phyloP scores from a whole-genome alignment of 768 basidiomycete species.

The Panus rudis region DNA sequence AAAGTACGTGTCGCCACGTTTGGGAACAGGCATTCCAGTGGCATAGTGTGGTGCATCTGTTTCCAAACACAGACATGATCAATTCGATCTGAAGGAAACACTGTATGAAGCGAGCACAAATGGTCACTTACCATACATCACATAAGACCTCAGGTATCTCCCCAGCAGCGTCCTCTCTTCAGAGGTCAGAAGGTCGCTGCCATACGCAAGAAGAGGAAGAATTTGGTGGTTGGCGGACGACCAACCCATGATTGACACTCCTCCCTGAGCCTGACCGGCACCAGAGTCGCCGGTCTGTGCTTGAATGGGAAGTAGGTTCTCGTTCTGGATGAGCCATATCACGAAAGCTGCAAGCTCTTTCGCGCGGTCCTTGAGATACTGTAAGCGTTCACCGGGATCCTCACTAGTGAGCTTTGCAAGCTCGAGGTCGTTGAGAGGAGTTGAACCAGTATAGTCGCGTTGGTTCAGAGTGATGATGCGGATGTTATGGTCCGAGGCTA shows the following conservation, averaged over 20 bases:
- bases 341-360: constrained; percentile 6
- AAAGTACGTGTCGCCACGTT: background rate
- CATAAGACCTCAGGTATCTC: constrained; percentile 1
- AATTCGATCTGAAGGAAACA: too few species aligned
- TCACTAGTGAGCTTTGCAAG: background rate
- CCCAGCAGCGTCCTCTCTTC: background rate
- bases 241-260: constrained; percentile 4
- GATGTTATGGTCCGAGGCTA: constrained; percentile 1
- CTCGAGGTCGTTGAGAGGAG: background rate
- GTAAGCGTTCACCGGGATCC: constrained; percentile 1
- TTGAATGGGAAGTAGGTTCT: background rate
- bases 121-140: background rate
- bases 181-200: background rate
- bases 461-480: constrained; percentile 5
- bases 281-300: too few species aligned
- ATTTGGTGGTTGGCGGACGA: background rate
- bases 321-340: background rate
- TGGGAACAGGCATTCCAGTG: background rate
- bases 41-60: background rate
- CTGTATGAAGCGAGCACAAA: too few species aligned
- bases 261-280: background rate
- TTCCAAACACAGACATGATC: too few species aligned
- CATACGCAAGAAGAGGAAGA: background rate
- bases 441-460: constrained; percentile 5
- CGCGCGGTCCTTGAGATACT: background rate